phyloP scores from a whole-genome alignment of 129 eudicot species.

The Escallonia herrerae region DNA sequence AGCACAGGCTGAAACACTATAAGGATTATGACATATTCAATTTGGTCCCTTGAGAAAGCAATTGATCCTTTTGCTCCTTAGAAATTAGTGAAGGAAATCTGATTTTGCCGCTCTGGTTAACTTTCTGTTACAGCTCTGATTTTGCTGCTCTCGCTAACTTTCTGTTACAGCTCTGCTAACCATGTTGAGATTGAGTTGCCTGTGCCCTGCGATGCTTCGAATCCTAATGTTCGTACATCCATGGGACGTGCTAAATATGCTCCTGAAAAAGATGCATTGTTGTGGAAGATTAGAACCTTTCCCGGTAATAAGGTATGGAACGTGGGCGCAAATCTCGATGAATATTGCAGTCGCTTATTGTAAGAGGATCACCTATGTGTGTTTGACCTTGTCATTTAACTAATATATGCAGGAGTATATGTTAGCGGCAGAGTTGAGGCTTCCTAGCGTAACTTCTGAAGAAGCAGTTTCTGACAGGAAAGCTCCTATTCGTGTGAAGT shows the following conservation, averaged over 20 bases:
- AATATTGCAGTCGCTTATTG: neutral
- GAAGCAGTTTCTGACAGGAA: constrained; percentile 78
- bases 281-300: constrained; percentile 94
- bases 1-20: no score
- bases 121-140: constrained; percentile 28
- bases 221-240: constrained; percentile 87
- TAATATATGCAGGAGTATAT: constrained; percentile 65
- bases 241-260: constrained; percentile 97
- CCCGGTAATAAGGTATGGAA: constrained; percentile 91
- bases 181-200: constrained; percentile 95
- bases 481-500: constrained; percentile 89
- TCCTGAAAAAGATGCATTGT: constrained; percentile 86
- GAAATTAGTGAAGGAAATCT: neutral
- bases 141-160: neutral
- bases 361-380: constrained; percentile 2
- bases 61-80: neutral
- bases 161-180: constrained; percentile 72
- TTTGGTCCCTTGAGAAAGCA: neutral
- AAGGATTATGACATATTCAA: neutral
- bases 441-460: constrained; percentile 74
- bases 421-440: constrained; percentile 88
- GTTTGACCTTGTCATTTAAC: constrained; percentile 6
- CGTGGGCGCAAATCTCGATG: neutral
- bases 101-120: no score
- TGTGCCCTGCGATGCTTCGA: constrained; percentile 85